phyloP scores from a whole-genome alignment of 306 rosid genomes.

The Vicia faba region DNA sequence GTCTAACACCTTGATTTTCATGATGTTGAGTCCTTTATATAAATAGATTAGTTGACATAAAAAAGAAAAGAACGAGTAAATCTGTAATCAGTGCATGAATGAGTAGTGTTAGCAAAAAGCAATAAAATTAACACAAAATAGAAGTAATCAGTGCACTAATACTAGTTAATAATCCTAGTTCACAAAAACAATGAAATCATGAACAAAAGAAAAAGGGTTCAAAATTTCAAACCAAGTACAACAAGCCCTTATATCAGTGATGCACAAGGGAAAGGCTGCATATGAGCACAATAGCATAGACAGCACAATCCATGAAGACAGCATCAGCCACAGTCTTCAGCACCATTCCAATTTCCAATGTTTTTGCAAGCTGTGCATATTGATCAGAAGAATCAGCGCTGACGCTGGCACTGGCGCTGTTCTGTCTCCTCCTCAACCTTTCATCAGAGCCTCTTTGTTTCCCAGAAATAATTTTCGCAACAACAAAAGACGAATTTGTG shows the following conservation, averaged over 20 bases:
- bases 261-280: conserved; percentile 61
- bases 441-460: conserved; percentile 40
- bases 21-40: too few species aligned
- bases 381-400: neutral
- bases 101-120: neutral
- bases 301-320: conserved; percentile 69
- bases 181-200: conserved; percentile 15
- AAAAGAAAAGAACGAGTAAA: too few species aligned
- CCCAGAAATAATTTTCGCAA: conserved; percentile 48
- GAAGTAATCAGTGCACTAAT: conserved; percentile 6
- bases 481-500: conserved; percentile 62
- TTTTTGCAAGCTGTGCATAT: conserved; percentile 51
- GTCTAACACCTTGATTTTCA: too few species aligned
- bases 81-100: neutral
- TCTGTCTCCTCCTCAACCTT: conserved; percentile 27
- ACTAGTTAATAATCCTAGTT: conserved; percentile 5
- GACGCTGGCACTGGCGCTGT: neutral
- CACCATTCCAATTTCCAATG: conserved; percentile 54
- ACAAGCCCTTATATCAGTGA: conserved; percentile 26
- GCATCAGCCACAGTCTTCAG: conserved; percentile 61
- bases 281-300: conserved; percentile 61
- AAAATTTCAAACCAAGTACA: conserved; percentile 14
- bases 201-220: neutral
- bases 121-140: neutral
- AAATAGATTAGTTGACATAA: too few species aligned